Evolutionary conservation across 768 basidiomycete genomes (phyloP).

Genomic region (Leccinum pellstonianum): DNA sequence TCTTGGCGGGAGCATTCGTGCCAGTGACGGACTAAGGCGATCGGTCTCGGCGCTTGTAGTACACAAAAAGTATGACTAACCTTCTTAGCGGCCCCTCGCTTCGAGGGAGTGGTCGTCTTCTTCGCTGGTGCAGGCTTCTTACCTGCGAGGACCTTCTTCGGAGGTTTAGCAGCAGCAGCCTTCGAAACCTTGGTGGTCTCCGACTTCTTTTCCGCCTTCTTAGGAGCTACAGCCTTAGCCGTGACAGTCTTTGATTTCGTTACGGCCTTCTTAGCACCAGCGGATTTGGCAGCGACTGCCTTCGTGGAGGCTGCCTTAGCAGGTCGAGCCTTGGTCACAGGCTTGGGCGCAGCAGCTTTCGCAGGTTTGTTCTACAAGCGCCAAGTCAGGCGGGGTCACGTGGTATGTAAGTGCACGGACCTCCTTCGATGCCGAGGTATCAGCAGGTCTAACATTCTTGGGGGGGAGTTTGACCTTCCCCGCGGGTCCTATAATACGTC

Average conservation of each 20-base stretch:
- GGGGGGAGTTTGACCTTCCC: constrained; percentile 70
- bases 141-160: constrained; percentile 35
- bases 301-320: constrained; percentile 29
- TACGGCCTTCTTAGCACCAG: constrained; percentile 26
- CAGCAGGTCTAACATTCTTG: constrained; percentile 50
- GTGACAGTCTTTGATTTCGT: constrained; percentile 39
- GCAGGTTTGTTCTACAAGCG: constrained; percentile 29
- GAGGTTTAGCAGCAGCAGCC: constrained; percentile 22
- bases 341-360: constrained; percentile 32
- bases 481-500: constrained; percentile 36
- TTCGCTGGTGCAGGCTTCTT: constrained; percentile 36
- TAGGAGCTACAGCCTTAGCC: constrained; percentile 37
- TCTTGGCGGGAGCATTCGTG: constrained; percentile 38
- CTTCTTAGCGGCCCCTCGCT: constrained; percentile 64
- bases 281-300: constrained; percentile 24
- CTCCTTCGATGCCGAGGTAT: constrained; percentile 56
- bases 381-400: constrained; percentile 20
- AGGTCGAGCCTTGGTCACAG: constrained; percentile 24
- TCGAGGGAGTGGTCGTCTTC: constrained; percentile 42
- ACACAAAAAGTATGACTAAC: constrained; percentile 29
- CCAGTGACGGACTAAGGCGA: constrained; percentile 50
- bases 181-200: constrained; percentile 37
- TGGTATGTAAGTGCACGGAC: constrained; percentile 37
- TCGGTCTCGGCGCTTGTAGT: constrained; percentile 2
- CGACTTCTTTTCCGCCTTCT: constrained; percentile 39